phyloP scores from a whole-genome alignment of 2,329 filamentous ascomycete species.

The Ceratocystis variospora region DNA sequence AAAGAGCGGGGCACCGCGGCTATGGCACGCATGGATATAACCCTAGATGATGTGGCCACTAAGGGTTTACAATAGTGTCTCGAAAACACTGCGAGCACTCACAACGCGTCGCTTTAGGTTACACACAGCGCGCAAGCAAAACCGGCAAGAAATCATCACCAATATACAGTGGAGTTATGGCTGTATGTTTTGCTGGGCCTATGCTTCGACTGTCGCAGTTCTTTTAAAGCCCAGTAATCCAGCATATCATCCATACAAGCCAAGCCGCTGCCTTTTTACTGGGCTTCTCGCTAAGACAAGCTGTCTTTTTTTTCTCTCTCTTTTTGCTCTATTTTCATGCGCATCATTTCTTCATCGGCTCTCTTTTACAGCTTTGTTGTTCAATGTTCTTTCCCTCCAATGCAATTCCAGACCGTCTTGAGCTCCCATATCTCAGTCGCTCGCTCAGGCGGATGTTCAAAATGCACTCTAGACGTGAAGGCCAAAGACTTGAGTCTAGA shows the following conservation, averaged over 20 bases:
- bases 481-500: background rate
- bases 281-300: background rate
- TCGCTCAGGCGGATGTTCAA: background rate
- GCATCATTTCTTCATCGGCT: background rate
- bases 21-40: no score
- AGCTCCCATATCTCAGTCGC: conserved; percentile 7
- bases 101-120: background rate
- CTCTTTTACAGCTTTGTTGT: background rate
- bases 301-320: background rate
- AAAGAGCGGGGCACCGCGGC: background rate
- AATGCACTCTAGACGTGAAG: background rate
- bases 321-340: background rate
- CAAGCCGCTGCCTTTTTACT: background rate
- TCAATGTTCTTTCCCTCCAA: background rate
- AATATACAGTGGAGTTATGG: background rate
- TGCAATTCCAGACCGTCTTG: background rate
- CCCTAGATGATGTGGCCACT: background rate
- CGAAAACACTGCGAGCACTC: background rate
- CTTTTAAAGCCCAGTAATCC: no score
- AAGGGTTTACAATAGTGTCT: background rate
- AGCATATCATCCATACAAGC: background rate
- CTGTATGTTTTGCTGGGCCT: background rate
- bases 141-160: background rate
- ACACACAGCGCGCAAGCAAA: background rate
- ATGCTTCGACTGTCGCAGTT: background rate